Evolutionary conservation across 768 basidiomycete species (phyloP).

Genomic region (Solioccasus polychromus): DNA sequence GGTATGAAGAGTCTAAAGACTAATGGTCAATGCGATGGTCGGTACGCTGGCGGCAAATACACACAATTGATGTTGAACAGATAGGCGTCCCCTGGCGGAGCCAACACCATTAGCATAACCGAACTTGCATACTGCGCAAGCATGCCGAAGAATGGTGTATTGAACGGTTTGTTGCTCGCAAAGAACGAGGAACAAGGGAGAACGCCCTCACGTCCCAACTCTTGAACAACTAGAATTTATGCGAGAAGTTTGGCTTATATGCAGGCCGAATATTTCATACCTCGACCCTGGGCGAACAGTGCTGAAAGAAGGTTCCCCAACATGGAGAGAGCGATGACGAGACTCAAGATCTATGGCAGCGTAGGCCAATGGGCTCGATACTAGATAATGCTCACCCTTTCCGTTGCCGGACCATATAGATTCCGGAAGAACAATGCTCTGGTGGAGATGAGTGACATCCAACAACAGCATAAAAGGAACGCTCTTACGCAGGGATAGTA

Average conservation of each 20-base stretch:
- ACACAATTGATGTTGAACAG: conserved; percentile 64
- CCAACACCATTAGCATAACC: conserved; percentile 47
- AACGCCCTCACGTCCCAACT: conserved; percentile 69
- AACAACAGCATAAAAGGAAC: not conserved
- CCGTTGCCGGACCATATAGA: conserved; percentile 60
- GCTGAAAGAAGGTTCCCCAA: conserved; percentile 63
- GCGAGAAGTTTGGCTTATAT: conserved; percentile 4
- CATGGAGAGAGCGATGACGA: conserved; percentile 60
- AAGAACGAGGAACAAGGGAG: conserved; percentile 66
- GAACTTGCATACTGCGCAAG: conserved; percentile 62
- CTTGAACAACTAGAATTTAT: conserved; percentile 55
- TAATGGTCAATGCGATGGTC: not conserved
- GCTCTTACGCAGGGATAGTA: conserved; percentile 63
- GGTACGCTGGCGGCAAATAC: conserved; percentile 21
- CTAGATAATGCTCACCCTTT: conserved; percentile 48
- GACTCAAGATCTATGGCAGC: conserved; percentile 48
- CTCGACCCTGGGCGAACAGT: conserved; percentile 65
- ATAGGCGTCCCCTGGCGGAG: conserved; percentile 75
- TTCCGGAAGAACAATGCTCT: conserved; percentile 75
- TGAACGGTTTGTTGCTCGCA: conserved; percentile 68
- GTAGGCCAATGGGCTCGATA: no score
- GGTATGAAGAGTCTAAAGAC: conserved; percentile 55
- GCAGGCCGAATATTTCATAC: conserved; percentile 34
- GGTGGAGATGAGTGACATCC: not conserved
- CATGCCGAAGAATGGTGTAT: conserved; percentile 62